Percentiles rank a stretch among this genome's conserved stretches.
phyloP scores from a whole-genome alignment of 345 rosid genomes.

The Rhizophora mangle region DNA sequence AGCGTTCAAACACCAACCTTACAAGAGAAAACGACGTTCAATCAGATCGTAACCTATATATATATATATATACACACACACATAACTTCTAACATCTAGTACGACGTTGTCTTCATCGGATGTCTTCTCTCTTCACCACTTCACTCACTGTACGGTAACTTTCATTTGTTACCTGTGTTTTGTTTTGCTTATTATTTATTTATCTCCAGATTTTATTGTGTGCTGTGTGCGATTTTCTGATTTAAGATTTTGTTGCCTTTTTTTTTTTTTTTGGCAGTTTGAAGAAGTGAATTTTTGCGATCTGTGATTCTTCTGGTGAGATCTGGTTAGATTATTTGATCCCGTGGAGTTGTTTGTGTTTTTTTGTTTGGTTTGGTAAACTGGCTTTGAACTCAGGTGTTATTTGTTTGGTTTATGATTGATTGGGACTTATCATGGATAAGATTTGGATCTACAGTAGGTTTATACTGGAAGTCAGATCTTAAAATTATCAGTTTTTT shows the following conservation, averaged over 20 bases:
- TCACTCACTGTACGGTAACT: neutral
- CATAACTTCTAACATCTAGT: neutral
- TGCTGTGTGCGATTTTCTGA: constrained; percentile 1
- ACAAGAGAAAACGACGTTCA: too few relatives aligned
- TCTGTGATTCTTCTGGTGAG: constrained; percentile 12
- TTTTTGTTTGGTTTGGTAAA: neutral
- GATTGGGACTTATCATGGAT: constrained; percentile 32
- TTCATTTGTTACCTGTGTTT: neutral
- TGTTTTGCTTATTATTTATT: neutral
- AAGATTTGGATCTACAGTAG: constrained; percentile 18
- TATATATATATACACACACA: neutral
- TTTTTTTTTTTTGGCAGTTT: constrained; percentile 7
- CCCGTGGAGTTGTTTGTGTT: constrained; percentile 7
- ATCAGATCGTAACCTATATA: too few relatives aligned
- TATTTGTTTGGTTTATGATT: constrained; percentile 22
- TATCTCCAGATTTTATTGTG: neutral
- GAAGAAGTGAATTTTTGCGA: constrained; percentile 8
- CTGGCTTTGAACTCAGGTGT: constrained; percentile 10
- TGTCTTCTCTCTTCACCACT: neutral
- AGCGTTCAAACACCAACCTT: neutral
- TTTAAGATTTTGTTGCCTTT: too few relatives aligned
- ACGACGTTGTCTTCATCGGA: neutral
- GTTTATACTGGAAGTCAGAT: neutral
- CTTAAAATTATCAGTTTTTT: constrained; percentile 21
- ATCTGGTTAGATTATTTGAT: constrained; percentile 25